Evolutionary conservation across 371 early-diverging fungal species (phyloP), one percentile per base, ranked within the genome.

Genomic region (Mucor circinelloides): DNA sequence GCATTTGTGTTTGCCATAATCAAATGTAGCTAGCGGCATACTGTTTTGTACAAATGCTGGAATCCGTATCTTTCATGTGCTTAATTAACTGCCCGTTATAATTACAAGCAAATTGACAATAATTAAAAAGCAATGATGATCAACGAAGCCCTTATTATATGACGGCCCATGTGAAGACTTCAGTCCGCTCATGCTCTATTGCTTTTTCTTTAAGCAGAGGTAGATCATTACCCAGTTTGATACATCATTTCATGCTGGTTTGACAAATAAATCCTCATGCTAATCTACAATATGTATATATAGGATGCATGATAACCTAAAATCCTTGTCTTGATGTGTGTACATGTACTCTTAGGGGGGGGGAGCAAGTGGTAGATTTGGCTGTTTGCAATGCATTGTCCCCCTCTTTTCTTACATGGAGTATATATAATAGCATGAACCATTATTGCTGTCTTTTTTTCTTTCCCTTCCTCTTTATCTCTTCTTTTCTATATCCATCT

Each of bases 371-470:
- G 21, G 27, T 19, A 52, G 27, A 44, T 60, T 31, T 48, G 30
- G n/a, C 38, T 9, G 19, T 52, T 25, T 52, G 27, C 27, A 27
- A 23, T 52, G 52, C 52, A 52, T 25, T 52, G 4, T 15, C 36
- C 31, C 54, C 40, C 44, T 40, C 38, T 66, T 60, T 21, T 48
- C 54, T 28, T 58, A 68, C 13, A 28, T 46, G 23, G n/a, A n/a
- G n/a, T n/a, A n/a, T 44, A 44, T 44, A 25, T 30, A n/a, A 7
- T 21, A 40, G 40, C 40, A 40, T 40, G 40, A 25, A 28, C 10
- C 32, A 19, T 25, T 21, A 44, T 1, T 46, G 19, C 25, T 66
- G 2, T 31, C 30, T 52, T 19, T 21, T 12, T 21, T 19, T 50
- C 50, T 50, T 25, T 50, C 3, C 21, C 23, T 28, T 58, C 38